These are phyloP conservation scores for Dalechampia spathulata DNA, from an alignment of 441 rosid genomes.

Conservation along the genomic window DNA sequence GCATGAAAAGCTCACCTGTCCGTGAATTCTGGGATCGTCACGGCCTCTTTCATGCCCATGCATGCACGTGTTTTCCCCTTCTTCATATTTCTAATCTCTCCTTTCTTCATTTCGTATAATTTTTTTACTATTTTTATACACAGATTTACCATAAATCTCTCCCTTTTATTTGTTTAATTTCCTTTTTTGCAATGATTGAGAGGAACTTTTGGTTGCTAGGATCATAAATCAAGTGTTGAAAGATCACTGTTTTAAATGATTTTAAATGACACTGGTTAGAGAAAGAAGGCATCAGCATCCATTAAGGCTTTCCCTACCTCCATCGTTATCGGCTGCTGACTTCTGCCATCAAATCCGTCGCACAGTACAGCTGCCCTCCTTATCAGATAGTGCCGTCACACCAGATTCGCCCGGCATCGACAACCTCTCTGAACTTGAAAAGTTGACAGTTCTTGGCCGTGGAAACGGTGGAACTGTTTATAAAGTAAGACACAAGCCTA, in stretches of 20 bases:
- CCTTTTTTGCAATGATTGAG: neutral
- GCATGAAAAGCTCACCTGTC: conserved; percentile 30
- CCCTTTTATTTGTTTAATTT: neutral
- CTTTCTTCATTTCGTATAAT: neutral
- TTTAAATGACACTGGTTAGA: conserved; percentile 44
- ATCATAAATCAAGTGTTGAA: too few relatives aligned
- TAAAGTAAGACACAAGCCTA: conserved; percentile 37
- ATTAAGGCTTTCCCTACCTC: conserved; percentile 36
- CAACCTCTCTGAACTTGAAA: conserved; percentile 38
- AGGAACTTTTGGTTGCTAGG: too few relatives aligned
- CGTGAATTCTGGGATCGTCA: conserved; percentile 19
- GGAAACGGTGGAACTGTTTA: conserved; percentile 59
- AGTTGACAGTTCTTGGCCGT: conserved; percentile 42
- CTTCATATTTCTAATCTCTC: neutral
- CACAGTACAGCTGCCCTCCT: neutral
- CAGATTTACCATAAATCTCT: neutral
- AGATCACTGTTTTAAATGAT: too few relatives aligned
- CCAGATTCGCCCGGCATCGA: conserved; percentile 36
- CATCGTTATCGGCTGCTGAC: conserved; percentile 15
- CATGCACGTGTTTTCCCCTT: conserved; percentile 9
- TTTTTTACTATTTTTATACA: neutral
- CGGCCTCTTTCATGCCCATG: conserved; percentile 4
- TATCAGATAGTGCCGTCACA: conserved; percentile 17
- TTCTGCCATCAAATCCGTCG: conserved; percentile 3
- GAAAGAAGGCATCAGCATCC: conserved; percentile 47